Conservation (phyloP, 352 stramenopile genomes). For the Phytophthora sojae region DNA sequence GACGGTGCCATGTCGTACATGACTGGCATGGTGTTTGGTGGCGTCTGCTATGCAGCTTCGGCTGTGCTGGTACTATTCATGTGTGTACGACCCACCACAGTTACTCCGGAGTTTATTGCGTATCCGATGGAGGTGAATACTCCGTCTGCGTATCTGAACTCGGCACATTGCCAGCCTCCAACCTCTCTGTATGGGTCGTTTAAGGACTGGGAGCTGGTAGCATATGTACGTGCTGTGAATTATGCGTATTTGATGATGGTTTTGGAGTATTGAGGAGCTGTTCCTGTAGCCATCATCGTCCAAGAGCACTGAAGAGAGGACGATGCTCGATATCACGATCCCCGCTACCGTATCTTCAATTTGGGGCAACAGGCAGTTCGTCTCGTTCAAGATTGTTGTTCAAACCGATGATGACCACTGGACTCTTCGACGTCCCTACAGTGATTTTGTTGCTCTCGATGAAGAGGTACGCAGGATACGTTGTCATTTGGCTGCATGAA, state of each 20-base stretch:
- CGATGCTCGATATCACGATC: conserved; percentile 66
- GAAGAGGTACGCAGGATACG: conserved; percentile 43
- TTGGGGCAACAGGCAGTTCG: conserved; percentile 78
- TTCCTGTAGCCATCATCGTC: conserved; percentile 29
- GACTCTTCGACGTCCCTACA: conserved; percentile 71
- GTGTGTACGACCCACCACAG: conserved; percentile 55
- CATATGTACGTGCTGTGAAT: conserved; percentile 19
- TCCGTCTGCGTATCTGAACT: conserved; percentile 68
- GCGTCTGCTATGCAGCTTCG: conserved; percentile 49
- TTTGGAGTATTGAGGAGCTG: background rate
- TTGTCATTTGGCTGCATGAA: background rate
- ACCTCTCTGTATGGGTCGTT: conserved; percentile 69
- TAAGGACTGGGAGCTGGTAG: conserved; percentile 45
- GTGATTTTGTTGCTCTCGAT: conserved; percentile 68
- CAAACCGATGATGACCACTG: conserved; percentile 75
- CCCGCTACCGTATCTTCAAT: conserved; percentile 69
- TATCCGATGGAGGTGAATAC: conserved; percentile 56
- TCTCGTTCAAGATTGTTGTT: conserved; percentile 81
- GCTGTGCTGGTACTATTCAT: conserved; percentile 60
- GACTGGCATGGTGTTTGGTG: conserved; percentile 37
- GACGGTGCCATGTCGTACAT: conserved; percentile 5
- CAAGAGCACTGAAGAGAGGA: conserved; percentile 24
- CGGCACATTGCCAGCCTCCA: conserved; percentile 45
- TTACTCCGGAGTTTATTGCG: conserved; percentile 60
- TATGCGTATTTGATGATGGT: background rate